Evolutionary conservation across 495 filamentous ascomycete genomes (phyloP).

Genomic region (Parathielavia appendiculata): DNA sequence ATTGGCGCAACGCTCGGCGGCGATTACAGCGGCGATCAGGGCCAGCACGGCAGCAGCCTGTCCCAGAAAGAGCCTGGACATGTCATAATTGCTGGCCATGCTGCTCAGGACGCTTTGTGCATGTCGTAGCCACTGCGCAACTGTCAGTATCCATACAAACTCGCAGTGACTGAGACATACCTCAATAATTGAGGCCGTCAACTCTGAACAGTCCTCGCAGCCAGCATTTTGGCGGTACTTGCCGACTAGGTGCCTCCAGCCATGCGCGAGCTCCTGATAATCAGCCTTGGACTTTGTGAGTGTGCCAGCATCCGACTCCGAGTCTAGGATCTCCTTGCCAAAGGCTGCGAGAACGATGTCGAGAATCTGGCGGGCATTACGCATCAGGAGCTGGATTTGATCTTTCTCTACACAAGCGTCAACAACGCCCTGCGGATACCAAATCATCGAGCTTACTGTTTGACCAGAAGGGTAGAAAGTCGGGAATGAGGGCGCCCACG

Average conservation of each 20-base stretch:
- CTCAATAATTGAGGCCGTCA: conserved; percentile 29
- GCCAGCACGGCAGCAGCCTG: conserved; percentile 25
- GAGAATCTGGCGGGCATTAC: conserved; percentile 75
- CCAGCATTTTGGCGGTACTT: conserved; percentile 14
- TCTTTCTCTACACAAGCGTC: conserved; percentile 43
- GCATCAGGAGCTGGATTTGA: conserved; percentile 58
- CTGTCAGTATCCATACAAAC: conserved; percentile 20
- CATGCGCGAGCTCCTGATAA: conserved; percentile 60
- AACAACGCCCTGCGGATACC: background rate
- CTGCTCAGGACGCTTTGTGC: conserved; percentile 75
- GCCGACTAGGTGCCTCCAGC: conserved; percentile 49
- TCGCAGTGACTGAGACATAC: conserved; percentile 16
- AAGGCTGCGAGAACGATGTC: conserved; percentile 67
- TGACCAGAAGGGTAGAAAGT: conserved; percentile 71
- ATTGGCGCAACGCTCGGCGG: conserved; percentile 13
- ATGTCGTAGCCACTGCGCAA: conserved; percentile 53
- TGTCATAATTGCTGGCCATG: conserved; percentile 86
- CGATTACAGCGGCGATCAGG: conserved; percentile 23
- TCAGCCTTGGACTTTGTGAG: conserved; percentile 44
- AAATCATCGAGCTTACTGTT: conserved; percentile 35
- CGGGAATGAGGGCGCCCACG: conserved; percentile 77
- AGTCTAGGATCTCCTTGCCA: conserved; percentile 50
- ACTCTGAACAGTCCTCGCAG: conserved; percentile 20
- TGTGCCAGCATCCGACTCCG: conserved; percentile 25
- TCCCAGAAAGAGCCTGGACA: conserved; percentile 42